These are phyloP conservation scores for Penicillium rolfsii DNA, from an alignment of 2,329 filamentous ascomycete species.

Conservation along the genomic window DNA sequence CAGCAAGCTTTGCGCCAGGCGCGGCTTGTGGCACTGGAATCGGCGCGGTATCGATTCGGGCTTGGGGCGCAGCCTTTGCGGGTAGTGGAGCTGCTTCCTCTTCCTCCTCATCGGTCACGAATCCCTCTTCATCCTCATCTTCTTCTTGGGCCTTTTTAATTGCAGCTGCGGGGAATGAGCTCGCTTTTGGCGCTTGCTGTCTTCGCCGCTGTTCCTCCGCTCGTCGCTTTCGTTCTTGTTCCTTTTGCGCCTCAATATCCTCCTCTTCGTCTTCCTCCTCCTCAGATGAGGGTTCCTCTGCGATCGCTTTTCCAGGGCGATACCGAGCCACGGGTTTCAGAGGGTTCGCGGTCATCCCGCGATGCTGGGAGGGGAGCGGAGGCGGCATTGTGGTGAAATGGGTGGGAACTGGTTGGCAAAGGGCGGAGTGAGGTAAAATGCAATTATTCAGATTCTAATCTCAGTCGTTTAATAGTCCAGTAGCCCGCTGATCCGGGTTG, in stretches of 20 bases:
- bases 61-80: slow-evolving; percentile 20
- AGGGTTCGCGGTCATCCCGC: slow-evolving; percentile 90
- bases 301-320: slow-evolving; percentile 75
- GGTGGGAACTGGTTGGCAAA: not conserved
- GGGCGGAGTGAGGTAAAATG: not conserved
- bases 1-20: slow-evolving; percentile 31
- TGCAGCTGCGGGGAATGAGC: slow-evolving; percentile 41
- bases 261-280: slow-evolving; percentile 58
- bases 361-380: slow-evolving; percentile 46
- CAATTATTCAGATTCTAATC: not conserved
- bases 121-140: slow-evolving; percentile 59
- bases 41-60: slow-evolving; percentile 18
- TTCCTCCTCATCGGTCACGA: slow-evolving; percentile 60
- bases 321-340: slow-evolving; percentile 73
- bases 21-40: slow-evolving; percentile 25
- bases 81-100: slow-evolving; percentile 29
- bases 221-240: slow-evolving; percentile 53
- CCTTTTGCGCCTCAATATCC: slow-evolving; percentile 61
- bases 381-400: slow-evolving; percentile 44
- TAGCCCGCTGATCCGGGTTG: not conserved
- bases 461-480: too few relatives aligned
- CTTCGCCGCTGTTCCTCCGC: slow-evolving; percentile 43
- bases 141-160: slow-evolving; percentile 36
- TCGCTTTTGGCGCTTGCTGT: slow-evolving; percentile 51
- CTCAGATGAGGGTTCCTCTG: slow-evolving; percentile 53